Base-by-base conservation (phyloP, 352 stramenopile species). In the Pythium volutum region DNA sequence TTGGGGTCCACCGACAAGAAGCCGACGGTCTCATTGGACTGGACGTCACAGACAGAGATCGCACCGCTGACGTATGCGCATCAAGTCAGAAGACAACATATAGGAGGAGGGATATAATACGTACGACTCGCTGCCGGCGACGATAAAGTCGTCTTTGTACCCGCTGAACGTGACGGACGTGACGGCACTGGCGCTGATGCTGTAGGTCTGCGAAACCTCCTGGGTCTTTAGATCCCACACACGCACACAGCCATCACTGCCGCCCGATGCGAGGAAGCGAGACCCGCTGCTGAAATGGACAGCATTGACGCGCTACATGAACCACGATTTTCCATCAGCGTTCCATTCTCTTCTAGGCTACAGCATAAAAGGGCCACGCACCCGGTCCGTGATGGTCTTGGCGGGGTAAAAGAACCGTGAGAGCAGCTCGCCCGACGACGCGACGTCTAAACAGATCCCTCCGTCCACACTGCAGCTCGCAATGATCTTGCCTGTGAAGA, bases 161-260 rank as follows among this genome's bases (percentile, higher is more conserved):
- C 82, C 82, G 36, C 74, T 84, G 48, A 91, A 91, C 0, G 75
- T 65, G 23, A 91, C 76, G 9, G 69, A 85, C 3, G 75, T 86
- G 62, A 92, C 71, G 22, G 75, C 63, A 38, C 77, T 92, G 14
- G 79, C 69, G 53, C 80, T 84, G 54, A 87, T 73, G 47, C 62
- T 77, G 58, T 88, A 90, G 20, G 62, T 75, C 61, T 92, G 80
- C 36, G 74, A 83, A 33, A 89, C 59, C 46, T 90, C 75, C 43
- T 90, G 82, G 4, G 78, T 86, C 57, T 92, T 92, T 22, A 92
- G 68, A 33, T 90, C 80, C 82, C 80, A 92, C 14, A 92, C 77
- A 23, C 71, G 77, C 46, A 89, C 67, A 23, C 67, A 83, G 14
- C 82, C 78, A 36, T 91, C 79, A 22, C 56, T 72, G 3, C 82